Percentiles rank a stretch among this genome's conserved stretches.
phyloP scores from a whole-genome alignment of 73 alveolate genomes.

The Paramecium bursaria region DNA sequence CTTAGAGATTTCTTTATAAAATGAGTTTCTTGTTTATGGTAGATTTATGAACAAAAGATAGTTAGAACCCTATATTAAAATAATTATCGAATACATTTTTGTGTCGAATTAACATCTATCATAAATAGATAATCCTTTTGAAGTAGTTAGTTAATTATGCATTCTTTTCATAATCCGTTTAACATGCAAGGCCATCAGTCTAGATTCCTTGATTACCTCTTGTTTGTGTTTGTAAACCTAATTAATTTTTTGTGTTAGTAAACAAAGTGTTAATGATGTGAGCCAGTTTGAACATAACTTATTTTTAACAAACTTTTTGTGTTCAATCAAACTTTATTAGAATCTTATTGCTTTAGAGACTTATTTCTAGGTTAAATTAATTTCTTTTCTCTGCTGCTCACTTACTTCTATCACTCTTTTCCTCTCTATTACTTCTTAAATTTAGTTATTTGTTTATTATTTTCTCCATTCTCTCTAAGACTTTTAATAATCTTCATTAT shows the following conservation, averaged over 20 bases:
- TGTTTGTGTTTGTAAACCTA: slow-evolving; percentile 5
- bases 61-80: neutral
- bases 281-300: slow-evolving; percentile 40
- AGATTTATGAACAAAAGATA: slow-evolving; percentile 5
- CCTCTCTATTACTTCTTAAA: slow-evolving; percentile 33
- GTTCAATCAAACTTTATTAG: neutral
- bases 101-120: slow-evolving; percentile 44
- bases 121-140: slow-evolving; percentile 20
- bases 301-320: slow-evolving; percentile 21
- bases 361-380: neutral
- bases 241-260: neutral
- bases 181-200: slow-evolving; percentile 53
- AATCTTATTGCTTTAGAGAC: neutral
- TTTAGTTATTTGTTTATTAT: slow-evolving; percentile 19
- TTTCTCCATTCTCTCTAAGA: slow-evolving; percentile 38
- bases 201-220: slow-evolving; percentile 27
- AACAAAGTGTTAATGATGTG: neutral
- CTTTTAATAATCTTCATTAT: slow-evolving; percentile 3
- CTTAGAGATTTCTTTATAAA: neutral
- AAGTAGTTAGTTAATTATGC: neutral
- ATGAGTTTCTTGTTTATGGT: slow-evolving; percentile 1
- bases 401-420: neutral
- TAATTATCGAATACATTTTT: slow-evolving; percentile 6
- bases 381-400: slow-evolving; percentile 15
- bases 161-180: slow-evolving; percentile 49